Conservation (phyloP, 148 eudicot genomes). For the Polygonum maritimum region DNA sequence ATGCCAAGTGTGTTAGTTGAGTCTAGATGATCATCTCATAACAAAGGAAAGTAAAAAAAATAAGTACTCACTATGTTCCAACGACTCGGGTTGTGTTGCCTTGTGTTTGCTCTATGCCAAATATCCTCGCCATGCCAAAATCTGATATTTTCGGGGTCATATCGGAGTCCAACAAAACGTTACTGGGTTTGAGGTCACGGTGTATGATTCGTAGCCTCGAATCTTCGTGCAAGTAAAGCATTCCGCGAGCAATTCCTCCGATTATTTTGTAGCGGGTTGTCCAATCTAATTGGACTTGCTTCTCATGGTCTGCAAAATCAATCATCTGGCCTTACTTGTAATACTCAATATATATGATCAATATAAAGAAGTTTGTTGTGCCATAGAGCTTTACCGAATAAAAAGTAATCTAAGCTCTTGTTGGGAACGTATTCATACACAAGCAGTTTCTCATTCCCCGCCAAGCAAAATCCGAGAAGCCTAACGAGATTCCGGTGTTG, state of each 20-base stretch:
- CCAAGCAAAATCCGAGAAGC: conserved; percentile 17
- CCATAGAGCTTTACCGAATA: conserved; percentile 17
- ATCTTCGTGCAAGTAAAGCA: conserved; percentile 44
- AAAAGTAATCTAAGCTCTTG: conserved; percentile 25
- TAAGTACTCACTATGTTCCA: conserved; percentile 41
- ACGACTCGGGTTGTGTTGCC: conserved; percentile 26
- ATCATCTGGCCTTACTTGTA: not conserved
- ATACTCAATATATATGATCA: not conserved
- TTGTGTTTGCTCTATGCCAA: conserved; percentile 27
- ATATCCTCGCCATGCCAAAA: conserved; percentile 31
- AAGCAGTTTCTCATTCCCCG: conserved; percentile 14
- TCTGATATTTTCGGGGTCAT: conserved; percentile 32
- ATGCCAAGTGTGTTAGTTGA: not conserved
- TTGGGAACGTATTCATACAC: conserved; percentile 20
- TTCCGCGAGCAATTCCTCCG: conserved; percentile 34
- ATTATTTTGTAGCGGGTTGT: conserved; percentile 30
- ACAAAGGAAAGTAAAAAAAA: not conserved
- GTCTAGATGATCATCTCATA: not conserved
- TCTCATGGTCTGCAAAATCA: conserved; percentile 15
- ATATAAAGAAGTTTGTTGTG: not conserved
- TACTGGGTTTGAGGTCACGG: conserved; percentile 38
- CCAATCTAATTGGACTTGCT: conserved; percentile 24
- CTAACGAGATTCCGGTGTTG: conserved; percentile 22
- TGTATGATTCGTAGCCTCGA: conserved; percentile 41
- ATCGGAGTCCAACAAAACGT: conserved; percentile 26